A percentile compares a stretch with the other conserved stretches of the same genome.
phyloP scores from a whole-genome alignment of 257 asterid species.

The Paulownia fortunei region DNA sequence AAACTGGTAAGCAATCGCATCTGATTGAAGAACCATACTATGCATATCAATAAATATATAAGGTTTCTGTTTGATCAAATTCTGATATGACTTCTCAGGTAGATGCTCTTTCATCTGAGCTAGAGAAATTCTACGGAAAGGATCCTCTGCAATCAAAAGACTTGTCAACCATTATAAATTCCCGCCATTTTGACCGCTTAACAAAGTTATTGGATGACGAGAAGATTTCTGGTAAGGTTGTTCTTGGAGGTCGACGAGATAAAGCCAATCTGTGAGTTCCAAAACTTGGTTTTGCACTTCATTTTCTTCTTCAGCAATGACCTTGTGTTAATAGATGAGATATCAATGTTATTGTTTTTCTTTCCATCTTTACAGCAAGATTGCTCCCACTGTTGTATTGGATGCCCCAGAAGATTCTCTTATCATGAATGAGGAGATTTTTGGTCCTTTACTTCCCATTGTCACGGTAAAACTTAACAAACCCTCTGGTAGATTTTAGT shows the following conservation, averaged over 20 bases:
- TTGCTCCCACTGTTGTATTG: conserved; percentile 79
- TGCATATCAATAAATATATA: neutral
- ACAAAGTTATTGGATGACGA: conserved; percentile 68
- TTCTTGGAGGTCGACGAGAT: conserved; percentile 80
- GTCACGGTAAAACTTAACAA: conserved; percentile 61
- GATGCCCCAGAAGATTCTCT: conserved; percentile 77
- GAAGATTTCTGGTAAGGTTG: conserved; percentile 68
- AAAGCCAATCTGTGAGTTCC: conserved; percentile 65
- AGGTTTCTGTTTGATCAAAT: conserved; percentile 12
- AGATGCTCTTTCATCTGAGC: conserved; percentile 60
- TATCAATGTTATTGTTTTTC: neutral
- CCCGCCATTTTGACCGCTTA: conserved; percentile 70
- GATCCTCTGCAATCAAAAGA: conserved; percentile 74
- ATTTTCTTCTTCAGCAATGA: neutral
- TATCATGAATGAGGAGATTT: conserved; percentile 86
- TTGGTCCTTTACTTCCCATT: conserved; percentile 89
- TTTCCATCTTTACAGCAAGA: conserved; percentile 52
- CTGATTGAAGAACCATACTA: conserved; percentile 10
- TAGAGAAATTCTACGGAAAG: conserved; percentile 74
- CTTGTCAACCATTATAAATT: conserved; percentile 69
- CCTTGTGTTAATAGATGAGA: conserved; percentile 5
- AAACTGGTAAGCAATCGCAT: conserved; percentile 51
- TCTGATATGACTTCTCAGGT: conserved; percentile 46
- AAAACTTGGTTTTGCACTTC: conserved; percentile 13
- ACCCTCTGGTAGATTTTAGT: neutral